Conservation (phyloP, 2,329 filamentous ascomycete species). For the Talaromyces sp. region DNA sequence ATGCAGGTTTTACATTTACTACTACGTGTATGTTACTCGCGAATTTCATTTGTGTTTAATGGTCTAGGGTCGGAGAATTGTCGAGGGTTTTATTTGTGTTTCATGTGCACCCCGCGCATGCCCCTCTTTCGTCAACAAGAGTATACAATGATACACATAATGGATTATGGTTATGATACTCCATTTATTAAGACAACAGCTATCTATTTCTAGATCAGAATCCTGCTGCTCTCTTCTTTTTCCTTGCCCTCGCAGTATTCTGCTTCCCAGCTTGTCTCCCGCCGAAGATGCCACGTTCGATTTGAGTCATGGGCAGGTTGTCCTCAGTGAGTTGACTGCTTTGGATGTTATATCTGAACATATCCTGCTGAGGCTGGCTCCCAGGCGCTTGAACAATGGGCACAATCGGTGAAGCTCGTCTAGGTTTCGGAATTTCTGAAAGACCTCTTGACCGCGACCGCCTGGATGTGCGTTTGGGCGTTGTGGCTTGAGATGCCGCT, state of each 20-base stretch:
- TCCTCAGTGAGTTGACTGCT: conserved; percentile 32
- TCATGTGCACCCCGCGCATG: background rate
- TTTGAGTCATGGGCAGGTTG: conserved; percentile 34
- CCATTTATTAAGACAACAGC: background rate
- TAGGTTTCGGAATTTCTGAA: conserved; percentile 13
- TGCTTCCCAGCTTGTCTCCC: conserved; percentile 26
- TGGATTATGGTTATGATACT: background rate
- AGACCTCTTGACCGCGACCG: conserved; percentile 18
- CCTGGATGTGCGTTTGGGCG: conserved; percentile 20
- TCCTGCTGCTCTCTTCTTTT: conserved; percentile 36
- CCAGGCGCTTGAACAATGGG: conserved; percentile 23
- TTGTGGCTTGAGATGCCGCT: conserved; percentile 10
- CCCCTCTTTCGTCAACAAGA: background rate
- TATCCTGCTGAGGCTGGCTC: conserved; percentile 25
- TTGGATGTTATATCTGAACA: conserved; percentile 9
- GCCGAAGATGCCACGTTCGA: conserved; percentile 34
- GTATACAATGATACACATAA: background rate
- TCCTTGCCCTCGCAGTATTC: conserved; percentile 24
- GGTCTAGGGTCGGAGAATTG: background rate
- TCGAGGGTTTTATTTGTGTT: background rate
- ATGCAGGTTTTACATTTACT: background rate
- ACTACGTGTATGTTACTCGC: background rate
- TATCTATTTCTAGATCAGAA: conserved; percentile 22
- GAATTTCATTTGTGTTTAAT: background rate
- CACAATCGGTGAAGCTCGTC: conserved; percentile 20